phyloP scores from a whole-genome alignment of 352 stramenopile genomes.

The Pythium periplocum region DNA sequence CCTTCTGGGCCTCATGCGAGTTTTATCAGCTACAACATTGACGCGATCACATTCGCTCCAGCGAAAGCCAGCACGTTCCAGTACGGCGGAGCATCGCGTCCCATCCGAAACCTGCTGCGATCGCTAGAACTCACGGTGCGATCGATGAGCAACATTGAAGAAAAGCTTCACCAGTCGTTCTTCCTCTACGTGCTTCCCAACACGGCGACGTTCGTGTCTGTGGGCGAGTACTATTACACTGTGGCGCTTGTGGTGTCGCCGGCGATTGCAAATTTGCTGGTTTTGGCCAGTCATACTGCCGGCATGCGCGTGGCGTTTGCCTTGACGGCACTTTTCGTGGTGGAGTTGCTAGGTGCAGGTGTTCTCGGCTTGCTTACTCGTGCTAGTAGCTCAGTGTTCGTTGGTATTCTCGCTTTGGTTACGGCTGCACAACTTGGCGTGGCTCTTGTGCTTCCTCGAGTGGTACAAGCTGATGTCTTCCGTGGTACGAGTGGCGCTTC shows the following conservation, averaged over 20 bases:
- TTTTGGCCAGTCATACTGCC: conserved; percentile 37
- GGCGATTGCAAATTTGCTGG: conserved; percentile 52
- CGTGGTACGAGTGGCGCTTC: conserved; percentile 6
- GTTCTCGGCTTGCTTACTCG: conserved; percentile 29
- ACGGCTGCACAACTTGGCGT: neutral
- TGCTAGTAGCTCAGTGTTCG: neutral
- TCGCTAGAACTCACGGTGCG: conserved; percentile 65
- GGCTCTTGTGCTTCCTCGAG: neutral
- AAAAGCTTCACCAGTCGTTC: conserved; percentile 87
- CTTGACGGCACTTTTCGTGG: too few relatives aligned
- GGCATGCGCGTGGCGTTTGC: conserved; percentile 64
- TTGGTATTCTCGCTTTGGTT: neutral
- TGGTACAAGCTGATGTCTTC: too few relatives aligned
- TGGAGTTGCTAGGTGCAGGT: conserved; percentile 15
- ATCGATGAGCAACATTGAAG: conserved; percentile 82
- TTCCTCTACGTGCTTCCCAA: conserved; percentile 83
- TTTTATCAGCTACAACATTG: conserved; percentile 86
- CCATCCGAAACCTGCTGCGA: conserved; percentile 34
- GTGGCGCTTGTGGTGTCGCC: conserved; percentile 67
- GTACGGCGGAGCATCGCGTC: conserved; percentile 15
- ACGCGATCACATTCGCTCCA: conserved; percentile 64
- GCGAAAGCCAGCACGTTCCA: conserved; percentile 15
- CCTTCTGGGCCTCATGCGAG: conserved; percentile 63
- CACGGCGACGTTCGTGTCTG: conserved; percentile 71
- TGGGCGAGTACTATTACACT: conserved; percentile 84